Evolutionary conservation across 768 basidiomycete species (phyloP), one percentile per base, ranked within the genome.

Genomic region (Guyanaporus albipodus): DNA sequence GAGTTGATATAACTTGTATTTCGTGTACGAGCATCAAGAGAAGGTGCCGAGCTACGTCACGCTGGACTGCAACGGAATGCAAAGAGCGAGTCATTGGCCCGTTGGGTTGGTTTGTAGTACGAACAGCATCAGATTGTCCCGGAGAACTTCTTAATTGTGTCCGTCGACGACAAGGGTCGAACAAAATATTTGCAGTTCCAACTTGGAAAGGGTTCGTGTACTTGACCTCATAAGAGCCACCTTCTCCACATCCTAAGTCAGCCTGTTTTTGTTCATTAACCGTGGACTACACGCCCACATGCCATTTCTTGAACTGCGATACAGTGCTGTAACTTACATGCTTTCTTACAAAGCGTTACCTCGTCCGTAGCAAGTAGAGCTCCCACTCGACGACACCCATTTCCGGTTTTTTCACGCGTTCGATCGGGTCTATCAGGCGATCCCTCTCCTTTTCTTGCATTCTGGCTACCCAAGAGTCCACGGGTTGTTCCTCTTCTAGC

Each of bases 361-460:
- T 33, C 27, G 9, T 37, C 32, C 52, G 52, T 29, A 67, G 50
- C 41, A 67, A 48, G 29, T 57, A 46, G 14, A 68, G 47, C 8
- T 23, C 36, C 60, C 67, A 67, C 37, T 52, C 50, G 21, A 45
- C 39, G 10, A 19, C 38, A 14, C 41, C 50, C 37, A 62, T 42
- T 38, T 65, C 76, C 8, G 79, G 82, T 57, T 74, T 83, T 23
- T 69, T 62, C 17, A 83, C 73, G 42, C 72, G 75, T 28, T 82
- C 77, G 8, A 75, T 48, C 6, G 80, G 76, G 53, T 80, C 77
- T 11, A 70, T 58, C 40, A 64, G 61, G 42, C 68, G 70, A n/a
- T 66, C 70, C 55, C 60, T 78, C 55, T 77, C 79, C 23, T 62
- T 65, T 54, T 78, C 77, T 34, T 75, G 73, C 79, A 81, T 80